A percentile compares a stretch with the other conserved stretches of the same genome.
These are phyloP conservation scores for Candida caryicola DNA, from an alignment of 805 yeast species.

Conservation along the genomic window DNA sequence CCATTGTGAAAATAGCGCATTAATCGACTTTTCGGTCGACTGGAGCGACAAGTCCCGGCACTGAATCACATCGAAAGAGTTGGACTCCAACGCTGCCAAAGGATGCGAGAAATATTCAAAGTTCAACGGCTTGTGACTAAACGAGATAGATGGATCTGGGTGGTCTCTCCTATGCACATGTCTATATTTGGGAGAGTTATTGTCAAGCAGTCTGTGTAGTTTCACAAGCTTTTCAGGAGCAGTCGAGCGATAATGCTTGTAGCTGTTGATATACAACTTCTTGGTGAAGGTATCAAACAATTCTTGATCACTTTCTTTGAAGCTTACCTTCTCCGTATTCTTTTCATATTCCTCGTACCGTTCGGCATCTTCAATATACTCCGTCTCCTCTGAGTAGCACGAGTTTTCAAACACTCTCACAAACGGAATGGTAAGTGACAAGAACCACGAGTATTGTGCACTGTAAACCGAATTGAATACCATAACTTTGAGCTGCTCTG, in stretches of 20 bases:
- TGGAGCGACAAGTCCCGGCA: conserved; percentile 36
- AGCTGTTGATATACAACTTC: conserved; percentile 19
- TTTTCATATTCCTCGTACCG: conserved; percentile 5
- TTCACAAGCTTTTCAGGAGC: conserved; percentile 17
- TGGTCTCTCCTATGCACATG: conserved; percentile 13
- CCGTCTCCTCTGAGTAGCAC: conserved; percentile 25
- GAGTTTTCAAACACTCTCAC: conserved; percentile 34
- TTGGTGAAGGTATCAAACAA: conserved; percentile 21
- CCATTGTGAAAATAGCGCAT: conserved; percentile 28
- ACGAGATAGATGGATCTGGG: conserved; percentile 15
- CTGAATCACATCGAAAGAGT: conserved; percentile 33
- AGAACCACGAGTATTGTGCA: conserved; percentile 36
- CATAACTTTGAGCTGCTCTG: conserved; percentile 30
- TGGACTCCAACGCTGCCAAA: conserved; percentile 7
- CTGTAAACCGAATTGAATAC: conserved; percentile 32
- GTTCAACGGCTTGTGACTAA: conserved; percentile 29
- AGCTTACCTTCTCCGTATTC: conserved; percentile 14
- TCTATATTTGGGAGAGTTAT: conserved; percentile 17
- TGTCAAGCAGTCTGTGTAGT: conserved; percentile 19
- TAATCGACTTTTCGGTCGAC: conserved; percentile 24
- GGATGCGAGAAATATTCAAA: conserved; percentile 25
- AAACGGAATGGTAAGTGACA: conserved; percentile 37
- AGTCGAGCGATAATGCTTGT: conserved; percentile 13
- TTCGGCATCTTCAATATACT: conserved; percentile 15
- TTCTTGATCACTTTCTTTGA: conserved; percentile 20